Evolutionary conservation across 345 rosid species (phyloP).

Genomic region (Eucalyptus coolabah): DNA sequence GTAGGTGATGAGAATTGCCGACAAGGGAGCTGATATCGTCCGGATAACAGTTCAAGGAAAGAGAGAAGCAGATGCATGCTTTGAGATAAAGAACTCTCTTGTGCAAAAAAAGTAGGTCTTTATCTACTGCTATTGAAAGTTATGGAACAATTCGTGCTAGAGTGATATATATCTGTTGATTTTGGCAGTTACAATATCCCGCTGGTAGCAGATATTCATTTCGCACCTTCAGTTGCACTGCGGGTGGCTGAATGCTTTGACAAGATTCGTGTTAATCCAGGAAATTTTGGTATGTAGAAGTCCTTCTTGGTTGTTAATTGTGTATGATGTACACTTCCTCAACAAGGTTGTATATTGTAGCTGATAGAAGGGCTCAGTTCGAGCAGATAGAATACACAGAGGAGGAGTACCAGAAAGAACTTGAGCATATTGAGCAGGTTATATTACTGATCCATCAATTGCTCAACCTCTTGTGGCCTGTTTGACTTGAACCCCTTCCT

Average conservation of each 20-base stretch:
- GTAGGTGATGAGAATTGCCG: constrained; percentile 94
- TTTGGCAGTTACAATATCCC: constrained; percentile 85
- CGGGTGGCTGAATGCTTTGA: constrained; percentile 96
- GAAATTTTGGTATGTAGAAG: constrained; percentile 68
- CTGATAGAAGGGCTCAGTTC: constrained; percentile 94
- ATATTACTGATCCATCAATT: not conserved
- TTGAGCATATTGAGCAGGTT: constrained; percentile 90
- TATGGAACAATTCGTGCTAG: not conserved
- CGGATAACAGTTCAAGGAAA: constrained; percentile 98
- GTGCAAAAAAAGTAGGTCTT: constrained; percentile 68
- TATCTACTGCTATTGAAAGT: not conserved
- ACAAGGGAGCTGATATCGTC: constrained; percentile 85
- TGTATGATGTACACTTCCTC: not conserved
- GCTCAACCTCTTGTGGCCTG: not conserved
- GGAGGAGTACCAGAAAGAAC: constrained; percentile 92
- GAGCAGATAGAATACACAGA: constrained; percentile 85
- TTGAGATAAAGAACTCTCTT: constrained; percentile 83
- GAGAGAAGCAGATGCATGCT: constrained; percentile 96
- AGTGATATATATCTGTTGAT: constrained; percentile 3
- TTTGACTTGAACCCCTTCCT: not conserved
- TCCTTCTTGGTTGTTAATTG: not conserved
- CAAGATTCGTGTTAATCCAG: constrained; percentile 97
- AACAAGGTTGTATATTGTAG: constrained; percentile 29
- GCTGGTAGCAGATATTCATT: constrained; percentile 95
- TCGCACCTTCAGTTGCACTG: constrained; percentile 87